Evolutionary conservation across 2,329 filamentous ascomycete species (phyloP).

Genomic region (Botrytis galanthina): DNA sequence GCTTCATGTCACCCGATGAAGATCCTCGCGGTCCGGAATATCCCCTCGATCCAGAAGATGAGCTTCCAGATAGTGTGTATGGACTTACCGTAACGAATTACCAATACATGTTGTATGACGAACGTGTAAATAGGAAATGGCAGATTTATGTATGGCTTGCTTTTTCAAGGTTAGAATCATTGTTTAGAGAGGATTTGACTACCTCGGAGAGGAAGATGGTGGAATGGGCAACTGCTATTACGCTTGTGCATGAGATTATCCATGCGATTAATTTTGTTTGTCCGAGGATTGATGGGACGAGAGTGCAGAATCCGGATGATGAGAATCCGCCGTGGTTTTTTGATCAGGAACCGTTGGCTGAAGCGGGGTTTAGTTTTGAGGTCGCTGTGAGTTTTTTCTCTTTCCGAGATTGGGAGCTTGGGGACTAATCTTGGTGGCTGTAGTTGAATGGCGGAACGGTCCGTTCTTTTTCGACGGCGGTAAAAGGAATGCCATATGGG

Average conservation of each 20-base stretch:
- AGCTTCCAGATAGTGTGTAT: neutral
- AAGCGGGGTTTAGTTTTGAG: conserved; percentile 28
- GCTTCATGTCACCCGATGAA: conserved; percentile 22
- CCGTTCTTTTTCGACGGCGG: neutral
- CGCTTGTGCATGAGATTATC: conserved; percentile 24
- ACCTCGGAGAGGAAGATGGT: neutral
- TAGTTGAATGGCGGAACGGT: conserved; percentile 6
- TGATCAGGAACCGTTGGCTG: conserved; percentile 23
- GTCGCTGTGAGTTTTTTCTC: conserved; percentile 19
- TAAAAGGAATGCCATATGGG: conserved; percentile 20
- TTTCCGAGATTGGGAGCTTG: neutral
- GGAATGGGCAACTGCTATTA: conserved; percentile 24
- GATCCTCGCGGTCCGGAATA: conserved; percentile 15
- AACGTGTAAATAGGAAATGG: neutral
- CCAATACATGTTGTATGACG: conserved; percentile 14
- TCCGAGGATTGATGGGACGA: neutral
- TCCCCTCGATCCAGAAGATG: neutral
- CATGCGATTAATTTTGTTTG: conserved; percentile 21
- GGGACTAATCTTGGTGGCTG: neutral
- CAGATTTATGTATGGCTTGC: conserved; percentile 22
- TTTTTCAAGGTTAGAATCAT: neutral
- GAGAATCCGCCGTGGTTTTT: conserved; percentile 24
- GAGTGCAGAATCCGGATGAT: neutral
- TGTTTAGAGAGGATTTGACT: conserved; percentile 22
- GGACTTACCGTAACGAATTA: conserved; percentile 18